phyloP scores from a whole-genome alignment of 78 protist genomes.

The Pigoraptor vietnamica region DNA sequence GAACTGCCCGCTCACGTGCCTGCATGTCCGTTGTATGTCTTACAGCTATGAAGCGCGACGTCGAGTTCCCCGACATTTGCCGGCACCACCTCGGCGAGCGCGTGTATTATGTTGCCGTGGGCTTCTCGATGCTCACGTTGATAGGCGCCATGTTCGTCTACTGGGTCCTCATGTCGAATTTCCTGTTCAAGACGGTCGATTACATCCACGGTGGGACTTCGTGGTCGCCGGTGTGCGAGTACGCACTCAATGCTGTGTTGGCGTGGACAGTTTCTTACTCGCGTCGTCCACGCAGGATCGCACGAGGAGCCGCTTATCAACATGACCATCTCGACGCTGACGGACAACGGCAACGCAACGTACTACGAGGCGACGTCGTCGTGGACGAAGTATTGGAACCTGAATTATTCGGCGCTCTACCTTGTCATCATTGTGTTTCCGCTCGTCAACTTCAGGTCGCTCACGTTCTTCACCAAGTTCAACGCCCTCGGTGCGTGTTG shows the following conservation, averaged over 20 bases:
- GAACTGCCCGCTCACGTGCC: not conserved
- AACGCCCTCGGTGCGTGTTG: conserved; percentile 25
- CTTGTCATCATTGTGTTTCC: conserved; percentile 22
- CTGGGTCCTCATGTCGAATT: conserved; percentile 10
- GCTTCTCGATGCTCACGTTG: conserved; percentile 9
- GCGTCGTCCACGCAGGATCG: too few species aligned
- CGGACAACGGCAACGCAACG: not conserved
- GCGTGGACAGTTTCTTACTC: too few species aligned
- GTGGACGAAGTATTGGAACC: conserved; percentile 9
- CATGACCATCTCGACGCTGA: not conserved
- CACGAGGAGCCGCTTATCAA: not conserved
- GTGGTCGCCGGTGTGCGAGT: too few species aligned
- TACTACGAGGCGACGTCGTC: not conserved
- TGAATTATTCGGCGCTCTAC: not conserved
- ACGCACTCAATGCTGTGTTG: too few species aligned
- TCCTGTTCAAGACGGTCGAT: not conserved
- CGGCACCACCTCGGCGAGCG: conserved; percentile 1
- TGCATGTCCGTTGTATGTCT: not conserved
- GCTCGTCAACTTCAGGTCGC: conserved; percentile 1
- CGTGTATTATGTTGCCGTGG: not conserved
- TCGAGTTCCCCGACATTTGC: conserved; percentile 24
- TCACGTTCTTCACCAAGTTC: conserved; percentile 30
- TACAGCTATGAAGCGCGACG: not conserved
- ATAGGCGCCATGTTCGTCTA: conserved; percentile 30
- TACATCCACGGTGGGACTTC: conserved; percentile 12